Percentiles rank a stretch among this genome's conserved stretches.
These are phyloP conservation scores for Selaginella moellendorffii DNA, from an alignment of 75 land plant genomes.

Conservation along the genomic window DNA sequence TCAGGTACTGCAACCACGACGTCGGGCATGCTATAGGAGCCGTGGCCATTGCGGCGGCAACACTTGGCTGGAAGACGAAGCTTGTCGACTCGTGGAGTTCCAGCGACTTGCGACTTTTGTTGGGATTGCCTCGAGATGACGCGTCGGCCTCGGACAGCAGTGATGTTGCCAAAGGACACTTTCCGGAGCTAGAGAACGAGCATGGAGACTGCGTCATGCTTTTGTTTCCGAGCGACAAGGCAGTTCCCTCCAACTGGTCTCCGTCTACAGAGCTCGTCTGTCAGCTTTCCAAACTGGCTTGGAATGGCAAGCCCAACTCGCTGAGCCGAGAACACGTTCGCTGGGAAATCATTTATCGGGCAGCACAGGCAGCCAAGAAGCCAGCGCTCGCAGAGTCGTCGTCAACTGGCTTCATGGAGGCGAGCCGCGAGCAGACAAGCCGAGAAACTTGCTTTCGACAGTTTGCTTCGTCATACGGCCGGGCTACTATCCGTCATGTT, in stretches of 20 bases:
- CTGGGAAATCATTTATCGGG: slow-evolving; percentile 77
- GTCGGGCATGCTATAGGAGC: slow-evolving; percentile 93
- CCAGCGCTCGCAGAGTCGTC: slow-evolving; percentile 11
- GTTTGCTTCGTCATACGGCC: too few species aligned
- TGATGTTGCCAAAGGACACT: slow-evolving; percentile 30
- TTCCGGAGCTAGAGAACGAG: slow-evolving; percentile 66
- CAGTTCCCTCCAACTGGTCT: not conserved
- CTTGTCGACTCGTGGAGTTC: slow-evolving; percentile 57
- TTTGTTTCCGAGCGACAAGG: too few species aligned
- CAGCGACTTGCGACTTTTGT: slow-evolving; percentile 32
- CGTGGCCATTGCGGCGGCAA: slow-evolving; percentile 60
- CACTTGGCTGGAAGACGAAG: slow-evolving; percentile 74
- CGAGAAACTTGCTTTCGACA: too few species aligned
- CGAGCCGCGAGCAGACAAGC: too few species aligned
- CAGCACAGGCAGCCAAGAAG: slow-evolving; percentile 63
- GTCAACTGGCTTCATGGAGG: not conserved
- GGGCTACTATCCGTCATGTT: too few species aligned
- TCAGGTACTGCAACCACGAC: slow-evolving; percentile 92
- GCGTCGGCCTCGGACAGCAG: not conserved
- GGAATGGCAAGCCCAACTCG: slow-evolving; percentile 57
- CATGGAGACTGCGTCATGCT: slow-evolving; percentile 70
- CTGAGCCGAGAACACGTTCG: slow-evolving; percentile 83
- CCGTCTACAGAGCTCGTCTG: slow-evolving; percentile 2
- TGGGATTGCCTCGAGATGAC: slow-evolving; percentile 38
- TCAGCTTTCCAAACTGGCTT: slow-evolving; percentile 17